Percentiles rank a stretch among this genome's conserved stretches.
Evolutionary conservation across 805 yeast genomes (phyloP).

Genomic region (Metschnikowia proteae): DNA sequence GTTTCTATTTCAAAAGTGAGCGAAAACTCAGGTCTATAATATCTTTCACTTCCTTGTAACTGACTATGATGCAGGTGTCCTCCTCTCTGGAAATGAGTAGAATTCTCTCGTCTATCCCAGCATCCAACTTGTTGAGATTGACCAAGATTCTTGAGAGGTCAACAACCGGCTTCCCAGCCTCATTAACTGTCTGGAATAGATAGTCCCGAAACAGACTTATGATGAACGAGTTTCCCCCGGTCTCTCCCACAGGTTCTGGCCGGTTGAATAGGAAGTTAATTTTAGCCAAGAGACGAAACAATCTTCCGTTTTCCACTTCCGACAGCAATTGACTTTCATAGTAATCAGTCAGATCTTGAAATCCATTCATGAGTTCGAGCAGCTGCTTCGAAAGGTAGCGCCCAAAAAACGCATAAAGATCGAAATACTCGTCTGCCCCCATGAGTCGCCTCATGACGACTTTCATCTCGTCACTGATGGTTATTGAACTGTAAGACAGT

Average conservation of each 20-base stretch:
- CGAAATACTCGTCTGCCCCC: slow-evolving; percentile 17
- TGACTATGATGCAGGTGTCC: slow-evolving; percentile 75
- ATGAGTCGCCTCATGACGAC: slow-evolving; percentile 23
- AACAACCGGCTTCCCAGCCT: slow-evolving; percentile 67
- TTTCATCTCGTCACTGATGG: slow-evolving; percentile 45
- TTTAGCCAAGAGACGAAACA: slow-evolving; percentile 79
- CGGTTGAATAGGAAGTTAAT: slow-evolving; percentile 73
- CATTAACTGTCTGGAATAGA: slow-evolving; percentile 81
- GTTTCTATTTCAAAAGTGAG: slow-evolving; percentile 12
- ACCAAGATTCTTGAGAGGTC: slow-evolving; percentile 80
- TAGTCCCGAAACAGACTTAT: slow-evolving; percentile 71
- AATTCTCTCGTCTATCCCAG: slow-evolving; percentile 81
- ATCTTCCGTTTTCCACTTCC: slow-evolving; percentile 85
- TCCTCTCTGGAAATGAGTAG: slow-evolving; percentile 82
- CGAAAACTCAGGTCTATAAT: slow-evolving; percentile 68
- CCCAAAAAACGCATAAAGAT: slow-evolving; percentile 23
- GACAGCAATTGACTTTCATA: slow-evolving; percentile 57
- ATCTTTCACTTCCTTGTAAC: slow-evolving; percentile 78
- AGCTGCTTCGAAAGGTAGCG: slow-evolving; percentile 32
- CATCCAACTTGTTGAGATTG: slow-evolving; percentile 84
- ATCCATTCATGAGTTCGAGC: slow-evolving; percentile 45
- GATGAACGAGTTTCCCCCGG: slow-evolving; percentile 66
- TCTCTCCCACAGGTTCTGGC: slow-evolving; percentile 54
- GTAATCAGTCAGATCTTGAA: slow-evolving; percentile 52
- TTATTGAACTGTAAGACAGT: slow-evolving; percentile 14